phyloP scores from a whole-genome alignment of 2,329 filamentous ascomycete genomes.

The Microthyrium microscopicum region DNA sequence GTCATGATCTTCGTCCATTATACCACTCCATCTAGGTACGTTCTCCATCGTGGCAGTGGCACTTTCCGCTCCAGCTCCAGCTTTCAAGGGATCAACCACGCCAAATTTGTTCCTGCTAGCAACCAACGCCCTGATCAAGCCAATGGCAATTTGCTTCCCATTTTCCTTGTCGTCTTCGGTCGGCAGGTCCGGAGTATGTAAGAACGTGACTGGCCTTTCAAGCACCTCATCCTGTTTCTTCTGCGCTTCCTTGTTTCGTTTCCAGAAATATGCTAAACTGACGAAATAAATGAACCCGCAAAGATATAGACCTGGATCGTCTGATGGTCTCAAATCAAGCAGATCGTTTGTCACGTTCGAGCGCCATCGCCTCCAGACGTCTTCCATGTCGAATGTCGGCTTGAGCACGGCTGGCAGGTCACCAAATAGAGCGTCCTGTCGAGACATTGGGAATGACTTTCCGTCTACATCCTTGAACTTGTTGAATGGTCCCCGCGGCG shows the following conservation, averaged over 20 bases:
- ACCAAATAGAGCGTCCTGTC: conserved; percentile 11
- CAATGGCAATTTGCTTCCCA: conserved; percentile 16
- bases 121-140: conserved; percentile 21
- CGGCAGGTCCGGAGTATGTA: conserved; percentile 25
- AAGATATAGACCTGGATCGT: conserved; percentile 26
- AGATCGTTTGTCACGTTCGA: conserved; percentile 2
- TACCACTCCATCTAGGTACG: too few relatives aligned
- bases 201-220: conserved; percentile 22
- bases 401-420: conserved; percentile 12
- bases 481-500: conserved; percentile 12
- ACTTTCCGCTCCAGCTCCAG: too few relatives aligned
- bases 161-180: conserved; percentile 16
- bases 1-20: too few relatives aligned
- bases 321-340: conserved; percentile 15
- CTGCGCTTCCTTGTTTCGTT: conserved; percentile 10
- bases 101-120: conserved; percentile 13
- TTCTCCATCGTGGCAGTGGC: too few relatives aligned
- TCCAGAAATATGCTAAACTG: conserved; percentile 19
- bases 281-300: conserved; percentile 30
- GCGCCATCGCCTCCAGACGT: conserved; percentile 18
- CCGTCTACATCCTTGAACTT: conserved; percentile 17
- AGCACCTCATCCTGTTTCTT: too few relatives aligned
- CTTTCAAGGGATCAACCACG: conserved; percentile 5
- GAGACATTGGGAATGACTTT: conserved; percentile 12
- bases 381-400: conserved; percentile 17